A percentile compares a stretch with the other conserved stretches of the same genome.
phyloP scores from a whole-genome alignment of 495 filamentous ascomycete species.

The Talaromyces adpressus region DNA sequence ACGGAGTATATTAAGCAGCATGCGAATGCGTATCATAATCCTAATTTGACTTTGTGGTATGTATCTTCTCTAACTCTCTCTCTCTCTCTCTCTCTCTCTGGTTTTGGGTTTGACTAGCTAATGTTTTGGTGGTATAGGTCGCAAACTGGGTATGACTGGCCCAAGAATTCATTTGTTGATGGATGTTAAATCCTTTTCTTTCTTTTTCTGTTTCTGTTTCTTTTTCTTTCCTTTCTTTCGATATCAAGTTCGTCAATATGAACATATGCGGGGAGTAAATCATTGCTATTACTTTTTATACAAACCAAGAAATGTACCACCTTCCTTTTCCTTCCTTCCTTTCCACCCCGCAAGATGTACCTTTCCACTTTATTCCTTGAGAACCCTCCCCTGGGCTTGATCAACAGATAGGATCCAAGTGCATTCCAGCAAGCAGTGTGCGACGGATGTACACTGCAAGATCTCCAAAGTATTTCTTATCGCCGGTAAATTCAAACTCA shows the following conservation, averaged over 20 bases:
- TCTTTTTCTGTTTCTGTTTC: neutral
- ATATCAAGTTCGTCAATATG: neutral
- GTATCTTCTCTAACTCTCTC: conserved; percentile 7
- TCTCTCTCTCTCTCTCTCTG: too few species aligned
- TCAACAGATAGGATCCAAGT: too few species aligned
- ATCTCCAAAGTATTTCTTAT: neutral
- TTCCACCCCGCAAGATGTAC: too few species aligned
- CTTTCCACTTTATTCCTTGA: too few species aligned
- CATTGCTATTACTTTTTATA: neutral
- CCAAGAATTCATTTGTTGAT: conserved; percentile 42
- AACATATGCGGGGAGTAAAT: neutral
- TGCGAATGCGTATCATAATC: conserved; percentile 54
- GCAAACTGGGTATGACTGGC: conserved; percentile 38
- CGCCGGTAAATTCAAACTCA: too few species aligned
- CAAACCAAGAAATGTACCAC: neutral
- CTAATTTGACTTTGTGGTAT: conserved; percentile 52
- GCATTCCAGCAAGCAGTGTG: too few species aligned
- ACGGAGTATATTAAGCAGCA: conserved; percentile 65
- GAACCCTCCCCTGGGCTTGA: too few species aligned
- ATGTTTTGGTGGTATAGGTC: conserved; percentile 18
- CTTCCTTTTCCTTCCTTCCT: neutral
- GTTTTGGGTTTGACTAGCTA: conserved; percentile 9
- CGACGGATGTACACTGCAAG: too few species aligned
- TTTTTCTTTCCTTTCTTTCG: neutral
- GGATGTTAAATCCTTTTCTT: conserved; percentile 20